Evolutionary conservation across 2,329 filamentous ascomycete species (phyloP).

Genomic region (Colletotrichum liaoningense): DNA sequence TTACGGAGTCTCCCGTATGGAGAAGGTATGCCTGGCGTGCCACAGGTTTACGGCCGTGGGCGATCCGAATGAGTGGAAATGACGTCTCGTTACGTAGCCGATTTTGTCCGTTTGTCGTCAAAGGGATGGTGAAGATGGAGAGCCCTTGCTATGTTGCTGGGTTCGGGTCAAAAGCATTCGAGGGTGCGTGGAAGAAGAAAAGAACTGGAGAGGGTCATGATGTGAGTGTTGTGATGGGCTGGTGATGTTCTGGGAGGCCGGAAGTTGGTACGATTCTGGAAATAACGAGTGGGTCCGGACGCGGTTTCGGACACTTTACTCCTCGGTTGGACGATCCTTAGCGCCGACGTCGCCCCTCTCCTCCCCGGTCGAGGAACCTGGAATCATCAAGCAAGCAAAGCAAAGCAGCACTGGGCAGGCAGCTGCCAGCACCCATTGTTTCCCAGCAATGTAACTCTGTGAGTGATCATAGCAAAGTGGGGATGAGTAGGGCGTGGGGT

Average conservation of each 20-base stretch:
- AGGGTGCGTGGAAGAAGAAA: neutral
- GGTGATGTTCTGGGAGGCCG: neutral
- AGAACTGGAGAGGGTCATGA: neutral
- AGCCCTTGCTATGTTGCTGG: neutral
- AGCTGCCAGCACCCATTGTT: neutral
- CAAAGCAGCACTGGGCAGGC: neutral
- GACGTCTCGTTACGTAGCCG: too few species aligned
- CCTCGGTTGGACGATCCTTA: neutral
- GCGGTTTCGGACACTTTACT: neutral
- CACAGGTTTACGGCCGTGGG: neutral
- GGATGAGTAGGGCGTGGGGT: neutral
- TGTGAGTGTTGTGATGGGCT: neutral
- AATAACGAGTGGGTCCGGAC: conserved; percentile 17
- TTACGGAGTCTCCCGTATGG: neutral
- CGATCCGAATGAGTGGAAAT: neutral
- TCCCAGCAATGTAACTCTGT: neutral
- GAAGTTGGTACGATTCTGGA: neutral
- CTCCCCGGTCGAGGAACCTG: neutral
- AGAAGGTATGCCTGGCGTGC: neutral
- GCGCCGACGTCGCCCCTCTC: neutral
- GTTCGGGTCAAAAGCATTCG: neutral
- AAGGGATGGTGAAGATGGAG: neutral
- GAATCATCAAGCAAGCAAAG: neutral
- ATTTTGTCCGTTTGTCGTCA: neutral
- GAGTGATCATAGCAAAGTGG: neutral